Percentiles rank a stretch among this genome's conserved stretches.
Evolutionary conservation across 106 monocot species (phyloP).

Genomic region (Ottelia alismoides): DNA sequence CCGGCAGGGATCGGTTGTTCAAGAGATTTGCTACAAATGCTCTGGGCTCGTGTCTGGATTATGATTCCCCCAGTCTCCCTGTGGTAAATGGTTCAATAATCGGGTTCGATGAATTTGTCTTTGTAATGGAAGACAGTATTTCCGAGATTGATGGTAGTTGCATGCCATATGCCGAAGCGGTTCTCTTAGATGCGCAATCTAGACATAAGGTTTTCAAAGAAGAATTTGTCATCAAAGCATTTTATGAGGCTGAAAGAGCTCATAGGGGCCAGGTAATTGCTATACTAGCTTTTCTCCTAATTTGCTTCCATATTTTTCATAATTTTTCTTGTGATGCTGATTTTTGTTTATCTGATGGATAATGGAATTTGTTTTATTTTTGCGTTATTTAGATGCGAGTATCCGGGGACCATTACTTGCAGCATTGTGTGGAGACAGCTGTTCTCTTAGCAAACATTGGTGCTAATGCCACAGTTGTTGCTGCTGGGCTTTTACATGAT

Average conservation of each 20-base stretch:
- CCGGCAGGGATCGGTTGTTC: conserved; percentile 43
- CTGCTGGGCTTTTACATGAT: conserved; percentile 94
- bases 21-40: conserved; percentile 56
- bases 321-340: not conserved
- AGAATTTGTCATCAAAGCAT: conserved; percentile 74
- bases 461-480: conserved; percentile 70
- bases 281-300: not conserved
- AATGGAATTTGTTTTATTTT: conserved; percentile 6
- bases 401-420: conserved; percentile 83
- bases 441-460: conserved; percentile 68
- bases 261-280: conserved; percentile 78
- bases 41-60: conserved; percentile 78
- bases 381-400: conserved; percentile 53
- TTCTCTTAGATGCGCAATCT: conserved; percentile 52
- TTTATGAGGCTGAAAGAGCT: conserved; percentile 81
- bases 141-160: conserved; percentile 17
- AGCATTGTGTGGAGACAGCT: conserved; percentile 97
- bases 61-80: conserved; percentile 31
- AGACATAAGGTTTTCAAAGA: conserved; percentile 76
- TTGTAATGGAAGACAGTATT: conserved; percentile 28
- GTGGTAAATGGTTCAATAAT: conserved; percentile 3
- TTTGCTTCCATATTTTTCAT: not conserved
- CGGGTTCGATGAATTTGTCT: conserved; percentile 22
- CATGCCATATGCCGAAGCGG: conserved; percentile 40
- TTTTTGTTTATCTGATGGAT: not conserved